Conservation (phyloP, 495 filamentous ascomycete species). For the Lentithecium fluviatile region DNA sequence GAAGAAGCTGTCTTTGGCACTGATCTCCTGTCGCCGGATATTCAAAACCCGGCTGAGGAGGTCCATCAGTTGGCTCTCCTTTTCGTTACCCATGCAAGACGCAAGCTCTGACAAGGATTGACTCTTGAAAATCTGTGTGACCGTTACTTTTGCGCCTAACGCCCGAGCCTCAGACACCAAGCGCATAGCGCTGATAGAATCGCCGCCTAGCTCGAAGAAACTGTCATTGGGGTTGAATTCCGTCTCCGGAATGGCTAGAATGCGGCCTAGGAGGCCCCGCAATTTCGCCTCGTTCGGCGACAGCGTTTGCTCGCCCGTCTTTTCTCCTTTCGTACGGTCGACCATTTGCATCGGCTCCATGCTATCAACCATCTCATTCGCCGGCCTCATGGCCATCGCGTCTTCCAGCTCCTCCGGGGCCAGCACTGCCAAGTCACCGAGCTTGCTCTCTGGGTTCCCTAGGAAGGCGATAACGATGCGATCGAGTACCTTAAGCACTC, state of each 20-base stretch:
- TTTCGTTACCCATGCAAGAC: neutral
- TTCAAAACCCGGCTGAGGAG: conserved; percentile 21
- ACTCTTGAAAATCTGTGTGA: conserved; percentile 21
- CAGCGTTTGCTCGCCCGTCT: neutral
- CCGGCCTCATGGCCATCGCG: conserved; percentile 7
- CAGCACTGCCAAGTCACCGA: conserved; percentile 20
- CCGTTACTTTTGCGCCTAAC: conserved; percentile 5
- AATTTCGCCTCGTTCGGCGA: conserved; percentile 4
- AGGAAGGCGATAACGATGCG: conserved; percentile 6
- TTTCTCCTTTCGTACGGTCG: neutral
- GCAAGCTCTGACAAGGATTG: conserved; percentile 13
- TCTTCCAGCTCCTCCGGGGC: conserved; percentile 14
- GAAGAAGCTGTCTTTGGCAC: conserved; percentile 53
- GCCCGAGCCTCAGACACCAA: conserved; percentile 41
- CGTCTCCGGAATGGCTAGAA: conserved; percentile 11
- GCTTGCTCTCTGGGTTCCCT: neutral
- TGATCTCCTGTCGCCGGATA: conserved; percentile 35
- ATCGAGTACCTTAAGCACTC: conserved; percentile 49
- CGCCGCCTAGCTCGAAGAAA: conserved; percentile 56
- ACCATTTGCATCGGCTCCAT: neutral
- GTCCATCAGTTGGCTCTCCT: conserved; percentile 16
- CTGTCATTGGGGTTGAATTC: conserved; percentile 47
- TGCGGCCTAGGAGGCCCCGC: conserved; percentile 4
- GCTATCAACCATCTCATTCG: conserved; percentile 1
- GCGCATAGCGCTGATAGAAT: conserved; percentile 57